Base-by-base conservation (phyloP, 495 filamentous ascomycete genomes). In the Amorphotheca resinae region DNA sequence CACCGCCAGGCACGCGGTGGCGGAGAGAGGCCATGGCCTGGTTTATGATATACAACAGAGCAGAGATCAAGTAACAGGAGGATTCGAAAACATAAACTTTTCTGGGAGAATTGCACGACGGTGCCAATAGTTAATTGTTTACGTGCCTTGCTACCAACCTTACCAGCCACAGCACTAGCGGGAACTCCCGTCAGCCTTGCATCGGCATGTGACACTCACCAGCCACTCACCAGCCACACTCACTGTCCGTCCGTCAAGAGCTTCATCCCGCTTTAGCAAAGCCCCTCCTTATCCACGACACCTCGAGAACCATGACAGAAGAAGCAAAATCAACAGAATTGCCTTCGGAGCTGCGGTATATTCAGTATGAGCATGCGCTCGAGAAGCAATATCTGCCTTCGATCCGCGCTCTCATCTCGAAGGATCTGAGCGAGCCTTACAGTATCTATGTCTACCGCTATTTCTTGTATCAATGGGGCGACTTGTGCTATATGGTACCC, bases 391-490 rank as follows among this genome's bases (percentile, higher is more conserved):
- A 91, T 52, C 77, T 96, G 33, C 76, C 86, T 34, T 74, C 84
- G 17, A 96, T 99, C 64, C 76, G 93, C 40, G 76, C 86, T 42
- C 63, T 99, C 55, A 99, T 99, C 58, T 93, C 88, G 21, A 91
- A 89, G 47, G 93, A 96, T 58, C 76, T 99, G 21, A 95, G 89
- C 45, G 93, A 99, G 58, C 93, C 93, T 1, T 99, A 99, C 64
- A 96, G 91, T 64, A 95, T 99, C 58, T 99, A 96, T 64, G 93
- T 99, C 38, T 99, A 96, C 65, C 77, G 93, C 21, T 99, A 96
- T 66, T 99, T 99, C 57, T 69, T 99, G 14, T 95, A 91, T 59
- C 85, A 95, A 77, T 99, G 93, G 93, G 85, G 84, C 15, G 80
- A 96, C 51, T 67, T 99, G 16, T 96, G 93, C 56, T 96, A 84